Evolutionary conservation across 208 protist species (phyloP), one percentile per base, ranked within the genome.

Genomic region (Crithidia fasciculata): DNA sequence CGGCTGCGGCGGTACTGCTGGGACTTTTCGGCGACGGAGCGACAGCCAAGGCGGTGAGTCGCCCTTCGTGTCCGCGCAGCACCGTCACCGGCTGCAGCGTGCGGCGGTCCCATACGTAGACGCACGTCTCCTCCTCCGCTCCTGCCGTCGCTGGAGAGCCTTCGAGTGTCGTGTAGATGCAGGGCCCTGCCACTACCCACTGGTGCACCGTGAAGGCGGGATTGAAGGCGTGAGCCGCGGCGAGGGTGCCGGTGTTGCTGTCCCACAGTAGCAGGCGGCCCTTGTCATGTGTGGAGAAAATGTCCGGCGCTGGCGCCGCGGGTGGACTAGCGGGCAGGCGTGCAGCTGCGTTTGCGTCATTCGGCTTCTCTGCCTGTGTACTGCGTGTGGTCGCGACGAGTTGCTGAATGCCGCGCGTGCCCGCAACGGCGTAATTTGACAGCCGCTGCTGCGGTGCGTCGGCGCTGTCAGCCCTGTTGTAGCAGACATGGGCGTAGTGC

Each of bases 181-280:
- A 85, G 3, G 58, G 70, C 0, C 41, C 41, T 3, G 87, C 87
- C 4, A 82, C 50, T 49, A 90, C 52, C 52, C 85, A 92, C 77
- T 95, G 81, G 28, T 77, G 62, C 43, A 97, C 89, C 39, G 70
- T 72, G 47, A 78, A 83, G 76, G 76, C 73, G 18, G 56, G 68
- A 55, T 78, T 72, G 65, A 90, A 88, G 36, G 78, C 43, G 67
- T 87, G 91, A 0, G 75, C 54, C 7, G 78, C 88, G 39, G 87
- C 44, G 8, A 90, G 72, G 13, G 76, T 44, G 44, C 84, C 60
- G 10, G 67, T 83, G 15, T 84, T 65, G 12, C 81, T 77, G 71
- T 90, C 74, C 85, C 92, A 96, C 49, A 94, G 49, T 2, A 94
- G 58, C n/a, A 96, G 76, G 4, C 80, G 78, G 2, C 92, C 92